Evolutionary conservation across 1,284 basidiomycete genomes (phyloP).

Genomic region (Ceratobasidium papillatum): DNA sequence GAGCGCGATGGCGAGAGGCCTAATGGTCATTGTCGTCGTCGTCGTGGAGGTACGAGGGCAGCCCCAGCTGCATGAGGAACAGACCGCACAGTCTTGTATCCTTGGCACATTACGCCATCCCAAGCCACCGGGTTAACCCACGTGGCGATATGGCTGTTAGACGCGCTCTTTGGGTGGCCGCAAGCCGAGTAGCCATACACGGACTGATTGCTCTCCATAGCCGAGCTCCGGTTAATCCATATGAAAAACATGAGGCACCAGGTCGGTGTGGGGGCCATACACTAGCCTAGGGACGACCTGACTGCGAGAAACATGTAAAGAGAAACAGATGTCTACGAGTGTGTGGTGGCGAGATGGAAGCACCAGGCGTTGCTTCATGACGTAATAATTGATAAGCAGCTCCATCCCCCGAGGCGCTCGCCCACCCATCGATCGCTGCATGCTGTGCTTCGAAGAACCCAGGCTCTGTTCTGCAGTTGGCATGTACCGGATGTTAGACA

Average conservation of each 20-base stretch:
- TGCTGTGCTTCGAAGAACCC: background rate
- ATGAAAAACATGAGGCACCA: background rate
- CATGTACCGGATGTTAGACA: background rate
- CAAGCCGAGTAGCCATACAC: background rate
- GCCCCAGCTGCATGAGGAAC: background rate
- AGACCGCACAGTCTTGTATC: background rate
- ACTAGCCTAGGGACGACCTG: too few relatives aligned
- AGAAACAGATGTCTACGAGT: background rate
- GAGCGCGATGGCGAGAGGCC: background rate
- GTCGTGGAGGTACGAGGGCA: background rate
- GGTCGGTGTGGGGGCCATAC: background rate
- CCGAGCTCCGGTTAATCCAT: background rate
- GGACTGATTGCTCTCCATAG: background rate
- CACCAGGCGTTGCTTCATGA: background rate
- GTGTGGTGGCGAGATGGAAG: background rate
- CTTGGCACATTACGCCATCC: background rate
- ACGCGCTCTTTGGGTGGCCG: background rate
- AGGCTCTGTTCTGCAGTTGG: background rate
- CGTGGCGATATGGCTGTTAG: background rate
- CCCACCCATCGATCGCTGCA: background rate
- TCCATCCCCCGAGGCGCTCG: too few relatives aligned
- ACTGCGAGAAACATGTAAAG: background rate
- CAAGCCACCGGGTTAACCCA: background rate
- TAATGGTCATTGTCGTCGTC: background rate
- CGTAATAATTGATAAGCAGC: background rate